Conservation (phyloP, 164 flowering plant genomes). For the Piper longum region DNA sequence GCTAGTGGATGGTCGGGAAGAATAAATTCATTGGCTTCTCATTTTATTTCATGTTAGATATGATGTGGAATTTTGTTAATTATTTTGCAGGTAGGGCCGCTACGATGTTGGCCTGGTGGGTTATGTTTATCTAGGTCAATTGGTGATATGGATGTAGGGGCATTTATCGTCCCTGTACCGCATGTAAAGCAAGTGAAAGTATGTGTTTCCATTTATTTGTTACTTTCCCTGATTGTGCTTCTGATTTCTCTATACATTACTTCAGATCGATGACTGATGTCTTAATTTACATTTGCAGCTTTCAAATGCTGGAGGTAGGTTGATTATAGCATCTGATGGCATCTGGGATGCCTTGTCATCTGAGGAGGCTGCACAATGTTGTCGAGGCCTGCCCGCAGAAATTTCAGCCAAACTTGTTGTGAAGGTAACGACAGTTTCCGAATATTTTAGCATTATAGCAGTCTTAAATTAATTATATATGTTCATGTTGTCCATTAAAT, state of each 20-base stretch:
- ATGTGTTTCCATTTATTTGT: conserved; percentile 3
- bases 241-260: background rate
- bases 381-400: conserved; percentile 73
- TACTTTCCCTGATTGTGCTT: background rate
- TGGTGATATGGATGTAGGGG: conserved; percentile 89
- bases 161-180: conserved; percentile 78
- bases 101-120: conserved; percentile 96
- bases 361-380: conserved; percentile 65
- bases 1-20: background rate
- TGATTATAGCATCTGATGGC: conserved; percentile 85
- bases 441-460: no score
- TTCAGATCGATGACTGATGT: background rate
- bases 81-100: conserved; percentile 58
- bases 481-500: conserved; percentile 1
- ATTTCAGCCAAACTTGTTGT: conserved; percentile 84
- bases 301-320: conserved; percentile 73
- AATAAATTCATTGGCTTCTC: background rate
- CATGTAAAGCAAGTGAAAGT: conserved; percentile 97
- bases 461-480: no score
- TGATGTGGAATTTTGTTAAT: background rate
- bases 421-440: conserved; percentile 28
- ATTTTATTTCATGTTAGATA: background rate
- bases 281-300: conserved; percentile 30
- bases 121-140: conserved; percentile 86
- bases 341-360: conserved; percentile 83